These are phyloP conservation scores for Dendrocalamus latiflorus DNA, from an alignment of 202 grass and related monocot genomes.

Conservation along the genomic window DNA sequence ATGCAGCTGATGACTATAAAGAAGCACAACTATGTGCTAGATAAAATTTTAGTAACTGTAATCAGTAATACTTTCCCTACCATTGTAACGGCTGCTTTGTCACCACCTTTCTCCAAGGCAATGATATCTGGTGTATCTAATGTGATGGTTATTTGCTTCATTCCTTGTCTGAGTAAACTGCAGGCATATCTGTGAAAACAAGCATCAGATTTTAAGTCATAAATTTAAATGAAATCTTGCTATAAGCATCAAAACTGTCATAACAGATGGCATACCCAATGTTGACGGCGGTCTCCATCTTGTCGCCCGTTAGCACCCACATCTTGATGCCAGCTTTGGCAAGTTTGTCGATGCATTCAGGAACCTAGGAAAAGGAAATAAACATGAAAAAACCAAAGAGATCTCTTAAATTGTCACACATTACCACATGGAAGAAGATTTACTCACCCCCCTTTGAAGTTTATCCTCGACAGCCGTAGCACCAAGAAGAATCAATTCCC, in stretches of 20 bases:
- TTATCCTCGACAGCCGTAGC: conserved; percentile 96
- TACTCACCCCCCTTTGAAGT: conserved; percentile 78
- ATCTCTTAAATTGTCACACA: background rate
- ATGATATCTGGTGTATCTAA: conserved; percentile 54
- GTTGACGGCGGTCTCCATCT: conserved; percentile 97
- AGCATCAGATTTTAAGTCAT: background rate
- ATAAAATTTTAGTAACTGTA: background rate
- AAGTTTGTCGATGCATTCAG: conserved; percentile 92
- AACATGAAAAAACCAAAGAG: conserved; percentile 3
- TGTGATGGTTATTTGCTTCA: conserved; percentile 87
- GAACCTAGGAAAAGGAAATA: conserved; percentile 49
- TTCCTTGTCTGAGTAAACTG: conserved; percentile 87
- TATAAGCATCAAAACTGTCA: background rate
- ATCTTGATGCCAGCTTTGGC: conserved; percentile 94
- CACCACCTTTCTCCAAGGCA: conserved; percentile 50
- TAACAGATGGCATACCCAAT: conserved; percentile 58
- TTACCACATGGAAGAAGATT: conserved; percentile 4
- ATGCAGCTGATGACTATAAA: background rate
- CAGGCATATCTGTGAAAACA: conserved; percentile 63
- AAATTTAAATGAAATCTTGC: background rate
- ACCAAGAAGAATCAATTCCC: conserved; percentile 73
- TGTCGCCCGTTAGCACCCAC: conserved; percentile 93
- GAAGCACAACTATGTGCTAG: background rate
- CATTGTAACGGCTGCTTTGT: conserved; percentile 52
- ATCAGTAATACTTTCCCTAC: conserved; percentile 20